phyloP scores from a whole-genome alignment of 2,329 filamentous ascomycete species.

The Immersiporthe knoxdaviesiana region DNA sequence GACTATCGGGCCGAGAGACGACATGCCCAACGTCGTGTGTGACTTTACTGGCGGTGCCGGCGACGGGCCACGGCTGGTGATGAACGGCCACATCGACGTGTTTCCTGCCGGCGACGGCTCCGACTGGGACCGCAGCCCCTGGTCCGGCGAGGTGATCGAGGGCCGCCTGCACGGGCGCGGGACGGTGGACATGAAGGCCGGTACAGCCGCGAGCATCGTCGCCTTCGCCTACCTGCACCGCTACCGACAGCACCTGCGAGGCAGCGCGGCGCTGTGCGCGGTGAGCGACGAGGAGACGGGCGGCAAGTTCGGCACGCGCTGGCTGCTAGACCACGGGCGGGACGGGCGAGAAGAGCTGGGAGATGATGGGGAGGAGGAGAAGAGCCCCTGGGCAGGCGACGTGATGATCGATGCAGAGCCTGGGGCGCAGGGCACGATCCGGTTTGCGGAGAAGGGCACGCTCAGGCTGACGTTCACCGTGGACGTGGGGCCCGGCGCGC shows the following conservation, averaged over 20 bases:
- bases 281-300: constrained; percentile 47
- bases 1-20: constrained; percentile 37
- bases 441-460: constrained; percentile 48
- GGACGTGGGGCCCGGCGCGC: constrained; percentile 37
- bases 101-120: constrained; percentile 42
- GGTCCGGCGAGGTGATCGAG: constrained; percentile 41
- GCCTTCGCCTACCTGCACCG: constrained; percentile 41
- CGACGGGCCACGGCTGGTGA: constrained; percentile 38
- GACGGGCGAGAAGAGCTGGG: constrained; percentile 36
- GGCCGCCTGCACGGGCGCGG: constrained; percentile 42
- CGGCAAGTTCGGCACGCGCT: constrained; percentile 42
- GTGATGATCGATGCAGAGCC: constrained; percentile 46
- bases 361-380: constrained; percentile 39
- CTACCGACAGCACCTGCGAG: constrained; percentile 31
- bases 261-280: constrained; percentile 37
- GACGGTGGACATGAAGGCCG: constrained; percentile 49
- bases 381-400: constrained; percentile 41
- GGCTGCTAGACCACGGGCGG: constrained; percentile 39
- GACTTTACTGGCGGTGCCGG: constrained; percentile 34
- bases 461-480: constrained; percentile 43
- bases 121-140: constrained; percentile 43
- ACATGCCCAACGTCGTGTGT: constrained; percentile 41
- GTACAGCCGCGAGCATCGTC: constrained; percentile 44
- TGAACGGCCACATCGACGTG: constrained; percentile 49
- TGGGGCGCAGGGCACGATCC: constrained; percentile 40